Percentiles rank a stretch among this genome's conserved stretches.
Conservation (phyloP, 352 stramenopile genomes). For the Detonula confervacea region DNA sequence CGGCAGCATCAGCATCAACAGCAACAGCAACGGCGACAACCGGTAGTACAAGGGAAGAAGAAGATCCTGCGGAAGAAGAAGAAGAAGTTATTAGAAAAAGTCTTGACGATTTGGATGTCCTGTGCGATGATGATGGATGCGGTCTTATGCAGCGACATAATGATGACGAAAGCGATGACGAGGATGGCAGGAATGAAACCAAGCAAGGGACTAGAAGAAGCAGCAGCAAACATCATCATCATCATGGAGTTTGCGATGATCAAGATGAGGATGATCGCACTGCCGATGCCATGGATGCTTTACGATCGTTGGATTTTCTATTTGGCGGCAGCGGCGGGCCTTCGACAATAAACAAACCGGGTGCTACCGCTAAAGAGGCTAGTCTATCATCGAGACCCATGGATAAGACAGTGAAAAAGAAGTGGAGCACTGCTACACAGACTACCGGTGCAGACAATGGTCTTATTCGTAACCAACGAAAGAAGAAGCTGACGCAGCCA, state of each 20-base stretch:
- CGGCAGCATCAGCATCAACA: background rate
- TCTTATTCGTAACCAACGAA: background rate
- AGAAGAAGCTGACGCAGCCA: slow-evolving; percentile 35
- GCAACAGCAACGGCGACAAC: too few species aligned
- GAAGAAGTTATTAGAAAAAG: too few species aligned
- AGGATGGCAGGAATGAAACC: slow-evolving; percentile 10
- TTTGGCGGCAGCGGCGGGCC: slow-evolving; percentile 15
- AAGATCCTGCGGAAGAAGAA: too few species aligned
- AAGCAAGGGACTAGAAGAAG: too few species aligned
- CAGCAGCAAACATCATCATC: slow-evolving; percentile 12
- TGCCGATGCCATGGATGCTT: slow-evolving; percentile 43
- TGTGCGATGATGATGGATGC: slow-evolving; percentile 17
- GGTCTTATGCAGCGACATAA: too few species aligned
- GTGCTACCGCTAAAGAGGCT: too few species aligned
- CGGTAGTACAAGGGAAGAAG: too few species aligned
- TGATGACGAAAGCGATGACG: slow-evolving; percentile 16
- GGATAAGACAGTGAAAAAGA: too few species aligned
- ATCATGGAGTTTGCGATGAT: slow-evolving; percentile 1
- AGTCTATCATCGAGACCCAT: too few species aligned
- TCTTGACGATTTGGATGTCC: too few species aligned
- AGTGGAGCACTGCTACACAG: background rate
- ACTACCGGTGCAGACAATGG: slow-evolving; percentile 5
- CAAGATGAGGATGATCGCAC: slow-evolving; percentile 30
- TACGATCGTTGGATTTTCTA: slow-evolving; percentile 47
- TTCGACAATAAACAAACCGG: background rate